These are phyloP conservation scores for Ajuga reptans DNA, from an alignment of 305 asterid species.

Conservation along the genomic window DNA sequence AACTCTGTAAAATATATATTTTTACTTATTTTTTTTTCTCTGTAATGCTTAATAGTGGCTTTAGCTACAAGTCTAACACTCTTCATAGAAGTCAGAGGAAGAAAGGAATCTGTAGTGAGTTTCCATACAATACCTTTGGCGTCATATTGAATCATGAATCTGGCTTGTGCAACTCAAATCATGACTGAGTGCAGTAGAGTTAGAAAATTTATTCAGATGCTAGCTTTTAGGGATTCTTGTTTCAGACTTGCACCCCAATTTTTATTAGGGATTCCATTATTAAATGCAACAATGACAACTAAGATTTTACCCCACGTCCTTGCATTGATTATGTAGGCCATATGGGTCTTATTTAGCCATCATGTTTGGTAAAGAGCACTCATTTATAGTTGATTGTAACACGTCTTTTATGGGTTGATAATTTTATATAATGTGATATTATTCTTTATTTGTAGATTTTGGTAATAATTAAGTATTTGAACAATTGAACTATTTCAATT, in stretches of 20 bases:
- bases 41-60: neutral
- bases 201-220: neutral
- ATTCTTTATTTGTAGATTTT: too few relatives aligned
- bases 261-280: neutral
- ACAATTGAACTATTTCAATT: neutral
- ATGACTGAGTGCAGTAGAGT: neutral
- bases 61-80: neutral
- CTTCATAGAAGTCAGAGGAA: neutral
- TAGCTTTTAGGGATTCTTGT: neutral
- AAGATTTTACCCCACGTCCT: neutral
- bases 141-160: neutral
- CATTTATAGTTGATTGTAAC: too few relatives aligned
- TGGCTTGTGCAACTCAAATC: neutral
- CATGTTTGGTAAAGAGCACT: neutral
- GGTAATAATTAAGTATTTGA: too few relatives aligned
- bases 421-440: neutral
- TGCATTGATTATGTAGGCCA: neutral
- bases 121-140: neutral
- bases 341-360: neutral
- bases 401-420: neutral
- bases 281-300: neutral
- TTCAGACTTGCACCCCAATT: neutral
- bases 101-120: neutral
- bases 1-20: too few relatives aligned
- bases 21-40: neutral